Percentiles rank a stretch among this genome's conserved stretches.
phyloP scores from a whole-genome alignment of 169 alveolate species.

The Eimeria brunetti region DNA sequence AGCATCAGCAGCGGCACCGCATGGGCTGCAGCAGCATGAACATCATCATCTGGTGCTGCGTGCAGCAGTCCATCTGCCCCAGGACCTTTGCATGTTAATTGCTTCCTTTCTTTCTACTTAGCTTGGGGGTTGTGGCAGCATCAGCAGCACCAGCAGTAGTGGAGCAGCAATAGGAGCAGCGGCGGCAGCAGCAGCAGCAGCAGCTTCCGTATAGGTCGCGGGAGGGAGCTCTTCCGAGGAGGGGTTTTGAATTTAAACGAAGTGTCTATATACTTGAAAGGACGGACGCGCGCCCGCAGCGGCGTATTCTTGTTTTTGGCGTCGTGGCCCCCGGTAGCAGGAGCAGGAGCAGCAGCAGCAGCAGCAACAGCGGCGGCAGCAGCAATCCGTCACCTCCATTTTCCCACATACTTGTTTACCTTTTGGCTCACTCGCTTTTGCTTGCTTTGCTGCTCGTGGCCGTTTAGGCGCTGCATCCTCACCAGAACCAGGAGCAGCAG shows the following conservation, averaged over 20 bases:
- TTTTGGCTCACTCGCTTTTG: conserved; percentile 33
- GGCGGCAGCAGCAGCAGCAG: conserved; percentile 69
- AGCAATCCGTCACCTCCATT: conserved; percentile 7
- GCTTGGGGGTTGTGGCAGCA: conserved; percentile 71
- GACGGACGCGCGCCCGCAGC: conserved; percentile 28
- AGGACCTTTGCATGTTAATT: conserved; percentile 68
- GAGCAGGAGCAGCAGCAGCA: conserved; percentile 48
- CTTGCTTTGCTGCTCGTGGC: conserved; percentile 43
- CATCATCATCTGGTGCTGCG: conserved; percentile 73
- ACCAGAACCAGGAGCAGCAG: conserved; percentile 43
- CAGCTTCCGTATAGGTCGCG: conserved; percentile 72
- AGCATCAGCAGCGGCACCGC: conserved; percentile 77
- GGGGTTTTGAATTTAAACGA: conserved; percentile 6
- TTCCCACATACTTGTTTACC: background rate
- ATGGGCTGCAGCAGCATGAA: conserved; percentile 69
- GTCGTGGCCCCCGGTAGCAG: conserved; percentile 34
- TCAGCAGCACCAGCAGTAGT: conserved; percentile 72
- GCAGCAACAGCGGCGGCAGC: conserved; percentile 53
- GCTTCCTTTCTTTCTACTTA: conserved; percentile 69
- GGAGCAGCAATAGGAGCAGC: conserved; percentile 76
- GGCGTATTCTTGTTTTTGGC: conserved; percentile 16
- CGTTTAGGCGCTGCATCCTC: conserved; percentile 59
- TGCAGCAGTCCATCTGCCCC: conserved; percentile 73
- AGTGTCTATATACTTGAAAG: conserved; percentile 51
- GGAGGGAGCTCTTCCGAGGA: conserved; percentile 49